phyloP scores from a whole-genome alignment of 2,329 filamentous ascomycete species.

The Pestalotiopsis sp. region DNA sequence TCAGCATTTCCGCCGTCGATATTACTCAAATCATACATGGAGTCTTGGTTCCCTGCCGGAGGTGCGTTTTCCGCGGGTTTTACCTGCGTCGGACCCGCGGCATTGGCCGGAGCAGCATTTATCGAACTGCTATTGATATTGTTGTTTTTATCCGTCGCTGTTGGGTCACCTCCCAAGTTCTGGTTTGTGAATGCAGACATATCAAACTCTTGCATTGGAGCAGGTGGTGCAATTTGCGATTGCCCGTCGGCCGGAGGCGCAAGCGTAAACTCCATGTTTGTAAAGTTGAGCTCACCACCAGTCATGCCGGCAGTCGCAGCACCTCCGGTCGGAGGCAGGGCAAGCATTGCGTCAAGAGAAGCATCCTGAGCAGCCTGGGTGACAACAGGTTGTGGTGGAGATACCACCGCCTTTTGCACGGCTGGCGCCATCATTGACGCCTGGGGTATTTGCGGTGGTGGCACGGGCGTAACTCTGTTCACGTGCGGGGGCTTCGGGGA shows the following conservation, averaged over 20 bases:
- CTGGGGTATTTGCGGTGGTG: conserved; percentile 29
- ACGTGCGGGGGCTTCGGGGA: conserved; percentile 29
- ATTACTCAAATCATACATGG: conserved; percentile 49
- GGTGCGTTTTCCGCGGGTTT: conserved; percentile 16
- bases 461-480: conserved; percentile 28
- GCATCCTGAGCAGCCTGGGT: conserved; percentile 25
- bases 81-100: conserved; percentile 17
- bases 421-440: conserved; percentile 21
- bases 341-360: conserved; percentile 22
- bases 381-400: conserved; percentile 19
- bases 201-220: conserved; percentile 46
- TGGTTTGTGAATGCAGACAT: conserved; percentile 42
- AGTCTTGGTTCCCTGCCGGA: conserved; percentile 40
- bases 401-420: conserved; percentile 17
- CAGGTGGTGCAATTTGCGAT: conserved; percentile 30
- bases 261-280: conserved; percentile 59
- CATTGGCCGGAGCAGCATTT: conserved; percentile 3
- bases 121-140: neutral
- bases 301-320: conserved; percentile 20
- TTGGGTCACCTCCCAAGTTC: conserved; percentile 24
- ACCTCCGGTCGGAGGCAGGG: conserved; percentile 19
- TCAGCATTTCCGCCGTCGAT: conserved; percentile 35
- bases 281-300: conserved; percentile 52
- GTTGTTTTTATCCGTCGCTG: conserved; percentile 20
- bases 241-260: conserved; percentile 42